Evolutionary conservation across 495 filamentous ascomycete genomes (phyloP).

Genomic region (Podospora anserina): DNA sequence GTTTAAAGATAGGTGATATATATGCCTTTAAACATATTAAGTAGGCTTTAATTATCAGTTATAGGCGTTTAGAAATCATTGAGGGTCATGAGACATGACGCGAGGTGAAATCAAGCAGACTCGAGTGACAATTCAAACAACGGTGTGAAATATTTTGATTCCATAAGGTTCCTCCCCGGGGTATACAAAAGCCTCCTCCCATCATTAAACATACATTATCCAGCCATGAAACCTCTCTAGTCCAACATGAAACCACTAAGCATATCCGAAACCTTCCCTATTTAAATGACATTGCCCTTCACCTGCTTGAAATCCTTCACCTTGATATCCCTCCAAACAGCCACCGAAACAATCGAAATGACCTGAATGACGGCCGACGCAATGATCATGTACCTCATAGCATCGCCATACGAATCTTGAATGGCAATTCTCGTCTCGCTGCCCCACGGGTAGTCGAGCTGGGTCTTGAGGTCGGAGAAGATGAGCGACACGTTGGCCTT

Average conservation of each 20-base stretch:
- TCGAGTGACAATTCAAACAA: no score
- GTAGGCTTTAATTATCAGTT: no score
- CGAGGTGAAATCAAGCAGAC: no score
- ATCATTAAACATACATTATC: background rate
- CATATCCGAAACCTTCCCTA: background rate
- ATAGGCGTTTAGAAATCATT: no score
- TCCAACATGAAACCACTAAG: background rate
- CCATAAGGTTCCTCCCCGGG: background rate
- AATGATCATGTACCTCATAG: constrained; percentile 55
- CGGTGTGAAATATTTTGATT: background rate
- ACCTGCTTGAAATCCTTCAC: constrained; percentile 52
- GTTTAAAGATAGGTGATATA: no score
- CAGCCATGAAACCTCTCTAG: background rate
- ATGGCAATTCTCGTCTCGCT: constrained; percentile 54
- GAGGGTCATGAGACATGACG: no score
- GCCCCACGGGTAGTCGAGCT: constrained; percentile 53
- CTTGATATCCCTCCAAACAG: constrained; percentile 55
- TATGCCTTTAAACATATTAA: no score
- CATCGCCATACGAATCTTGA: constrained; percentile 52
- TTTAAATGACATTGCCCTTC: constrained; percentile 26
- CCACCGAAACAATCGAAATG: constrained; percentile 45
- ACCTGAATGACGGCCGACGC: constrained; percentile 50
- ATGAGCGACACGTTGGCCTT: constrained; percentile 46
- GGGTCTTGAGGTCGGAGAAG: constrained; percentile 48
- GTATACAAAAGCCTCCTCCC: background rate